Conservation (phyloP, 1,284 basidiomycete genomes). For the Leccinum ponderosum region DNA sequence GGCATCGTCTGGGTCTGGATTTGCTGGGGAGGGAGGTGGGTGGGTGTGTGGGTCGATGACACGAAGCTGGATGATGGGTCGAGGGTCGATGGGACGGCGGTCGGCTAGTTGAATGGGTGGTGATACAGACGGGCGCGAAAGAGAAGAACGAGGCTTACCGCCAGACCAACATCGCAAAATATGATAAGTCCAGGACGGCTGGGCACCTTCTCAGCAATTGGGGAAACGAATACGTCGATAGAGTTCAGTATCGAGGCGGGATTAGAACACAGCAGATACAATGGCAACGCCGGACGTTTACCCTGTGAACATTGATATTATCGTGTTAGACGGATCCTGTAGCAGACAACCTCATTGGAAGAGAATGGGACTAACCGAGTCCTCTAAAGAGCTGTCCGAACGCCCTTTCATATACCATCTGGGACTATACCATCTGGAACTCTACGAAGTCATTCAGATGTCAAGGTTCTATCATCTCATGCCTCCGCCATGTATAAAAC, state of each 20-base stretch:
- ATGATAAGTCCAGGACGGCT: background rate
- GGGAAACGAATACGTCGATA: conserved; percentile 11
- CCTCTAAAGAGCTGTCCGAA: conserved; percentile 21
- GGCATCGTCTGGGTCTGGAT: conserved; percentile 11
- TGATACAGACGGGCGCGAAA: conserved; percentile 11
- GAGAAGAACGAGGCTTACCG: conserved; percentile 61
- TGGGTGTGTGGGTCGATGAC: conserved; percentile 66
- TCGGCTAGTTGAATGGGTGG: conserved; percentile 56
- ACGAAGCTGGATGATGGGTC: conserved; percentile 91
- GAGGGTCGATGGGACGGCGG: conserved; percentile 92
- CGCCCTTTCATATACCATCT: conserved; percentile 17
- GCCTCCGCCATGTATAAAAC: background rate
- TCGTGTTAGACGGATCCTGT: background rate
- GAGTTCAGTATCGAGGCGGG: conserved; percentile 20
- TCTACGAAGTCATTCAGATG: conserved; percentile 2
- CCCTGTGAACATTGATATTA: conserved; percentile 5
- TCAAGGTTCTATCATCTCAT: background rate
- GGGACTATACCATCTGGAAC: conserved; percentile 2
- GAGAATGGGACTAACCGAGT: conserved; percentile 13
- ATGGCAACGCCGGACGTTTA: conserved; percentile 21
- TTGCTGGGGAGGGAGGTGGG: conserved; percentile 25
- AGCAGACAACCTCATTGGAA: background rate
- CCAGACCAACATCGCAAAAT: conserved; percentile 38
- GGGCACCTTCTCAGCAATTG: conserved; percentile 13
- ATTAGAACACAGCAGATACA: conserved; percentile 23